Conservation (phyloP, 2,329 filamentous ascomycete species). For the Ophiostoma sp. region DNA sequence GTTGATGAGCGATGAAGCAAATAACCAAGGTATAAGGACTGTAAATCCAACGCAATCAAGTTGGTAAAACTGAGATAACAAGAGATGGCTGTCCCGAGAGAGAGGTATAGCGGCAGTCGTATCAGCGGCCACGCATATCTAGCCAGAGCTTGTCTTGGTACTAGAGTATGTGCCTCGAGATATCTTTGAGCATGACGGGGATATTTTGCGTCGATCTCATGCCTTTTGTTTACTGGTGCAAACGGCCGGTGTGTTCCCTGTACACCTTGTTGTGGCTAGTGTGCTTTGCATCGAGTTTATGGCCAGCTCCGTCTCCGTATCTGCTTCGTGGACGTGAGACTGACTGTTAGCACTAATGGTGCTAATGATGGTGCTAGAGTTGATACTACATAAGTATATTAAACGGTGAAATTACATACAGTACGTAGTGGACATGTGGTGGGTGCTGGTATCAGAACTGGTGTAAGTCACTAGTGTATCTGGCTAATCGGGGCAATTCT, state of each 20-base stretch:
- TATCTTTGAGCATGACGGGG: not conserved
- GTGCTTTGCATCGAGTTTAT: not conserved
- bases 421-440: not conserved
- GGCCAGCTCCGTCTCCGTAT: not conserved
- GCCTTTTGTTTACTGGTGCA: conserved; percentile 3
- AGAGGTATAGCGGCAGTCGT: not conserved
- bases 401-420: not conserved
- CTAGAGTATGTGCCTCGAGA: not conserved
- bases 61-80: not conserved
- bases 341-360: not conserved
- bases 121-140: not conserved
- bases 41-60: not conserved
- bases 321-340: not conserved
- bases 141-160: not conserved
- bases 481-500: not conserved
- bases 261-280: not conserved
- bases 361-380: not conserved
- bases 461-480: not conserved
- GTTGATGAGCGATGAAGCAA: not conserved
- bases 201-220: not conserved
- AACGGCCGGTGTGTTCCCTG: not conserved
- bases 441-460: not conserved
- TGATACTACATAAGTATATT: not conserved
- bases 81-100: not conserved
- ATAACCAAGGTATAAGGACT: not conserved